Evolutionary conservation across 2,329 filamentous ascomycete genomes (phyloP).

Genomic region (Phoma sp.): DNA sequence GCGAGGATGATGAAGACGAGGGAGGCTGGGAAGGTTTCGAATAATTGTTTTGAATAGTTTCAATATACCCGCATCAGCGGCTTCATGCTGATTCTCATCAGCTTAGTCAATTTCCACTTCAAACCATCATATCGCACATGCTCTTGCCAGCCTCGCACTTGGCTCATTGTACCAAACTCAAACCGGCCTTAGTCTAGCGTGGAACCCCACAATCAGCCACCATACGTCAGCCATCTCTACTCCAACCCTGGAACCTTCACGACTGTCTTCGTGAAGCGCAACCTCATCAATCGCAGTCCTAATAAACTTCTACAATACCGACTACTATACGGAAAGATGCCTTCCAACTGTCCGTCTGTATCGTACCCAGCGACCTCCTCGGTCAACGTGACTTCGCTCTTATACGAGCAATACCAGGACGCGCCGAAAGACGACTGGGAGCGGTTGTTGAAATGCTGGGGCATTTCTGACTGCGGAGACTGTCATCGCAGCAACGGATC

Average conservation of each 20-base stretch:
- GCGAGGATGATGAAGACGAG: conserved; percentile 32
- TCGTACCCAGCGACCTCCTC: conserved; percentile 8
- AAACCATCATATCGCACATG: neutral
- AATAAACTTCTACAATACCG: neutral
- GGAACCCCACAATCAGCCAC: conserved; percentile 11
- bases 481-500: conserved; percentile 43
- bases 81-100: neutral
- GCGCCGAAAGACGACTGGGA: conserved; percentile 41
- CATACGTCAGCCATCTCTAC: conserved; percentile 13
- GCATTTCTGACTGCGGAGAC: conserved; percentile 45
- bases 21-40: conserved; percentile 64
- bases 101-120: neutral
- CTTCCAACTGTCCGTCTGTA: conserved; percentile 24
- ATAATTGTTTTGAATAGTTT: conserved; percentile 7
- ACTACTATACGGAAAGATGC: neutral
- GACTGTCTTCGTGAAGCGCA: conserved; percentile 7
- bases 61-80: conserved; percentile 1
- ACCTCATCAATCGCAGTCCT: neutral
- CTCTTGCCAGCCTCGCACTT: neutral
- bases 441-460: conserved; percentile 44
- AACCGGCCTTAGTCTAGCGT: conserved; percentile 15
- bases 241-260: neutral
- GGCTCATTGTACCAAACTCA: neutral
- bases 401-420: conserved; percentile 33
- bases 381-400: conserved; percentile 32